These are phyloP conservation scores for Maudiozyma saulgeensis DNA, from an alignment of 805 yeast genomes.

Conservation along the genomic window DNA sequence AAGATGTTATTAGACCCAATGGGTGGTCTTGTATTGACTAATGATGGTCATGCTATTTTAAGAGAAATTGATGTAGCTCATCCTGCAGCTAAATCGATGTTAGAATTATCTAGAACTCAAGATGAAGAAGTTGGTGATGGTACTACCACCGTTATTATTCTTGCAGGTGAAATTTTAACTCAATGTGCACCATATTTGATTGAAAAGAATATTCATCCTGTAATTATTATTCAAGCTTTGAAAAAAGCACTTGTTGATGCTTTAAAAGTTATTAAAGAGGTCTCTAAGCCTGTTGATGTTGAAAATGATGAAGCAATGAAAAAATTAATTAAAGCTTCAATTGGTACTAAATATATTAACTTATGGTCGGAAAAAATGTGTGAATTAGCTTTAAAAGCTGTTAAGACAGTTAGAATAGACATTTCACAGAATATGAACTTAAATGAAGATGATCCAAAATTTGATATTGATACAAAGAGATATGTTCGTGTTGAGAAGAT, in stretches of 20 bases:
- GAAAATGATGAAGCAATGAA: slow-evolving; percentile 81
- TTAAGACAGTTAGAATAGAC: slow-evolving; percentile 65
- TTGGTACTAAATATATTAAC: slow-evolving; percentile 90
- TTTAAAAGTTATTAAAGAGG: slow-evolving; percentile 71
- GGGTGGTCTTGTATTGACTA: slow-evolving; percentile 92
- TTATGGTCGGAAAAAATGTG: slow-evolving; percentile 93
- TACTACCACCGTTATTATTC: slow-evolving; percentile 90
- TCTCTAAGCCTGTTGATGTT: slow-evolving; percentile 75
- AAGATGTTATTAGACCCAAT: slow-evolving; percentile 93
- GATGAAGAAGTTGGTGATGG: slow-evolving; percentile 99
- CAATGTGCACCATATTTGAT: slow-evolving; percentile 84
- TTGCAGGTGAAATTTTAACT: slow-evolving; percentile 94
- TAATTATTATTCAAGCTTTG: slow-evolving; percentile 86
- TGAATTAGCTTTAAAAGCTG: slow-evolving; percentile 75
- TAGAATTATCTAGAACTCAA: slow-evolving; percentile 91
- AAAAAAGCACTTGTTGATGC: slow-evolving; percentile 89
- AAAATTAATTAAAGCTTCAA: slow-evolving; percentile 76
- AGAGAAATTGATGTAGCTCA: slow-evolving; percentile 96
- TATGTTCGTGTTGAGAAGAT: slow-evolving; percentile 90
- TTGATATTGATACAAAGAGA: slow-evolving; percentile 87
- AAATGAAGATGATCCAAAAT: slow-evolving; percentile 41
- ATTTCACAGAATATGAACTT: slow-evolving; percentile 26
- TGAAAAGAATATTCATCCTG: slow-evolving; percentile 95
- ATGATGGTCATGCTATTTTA: slow-evolving; percentile 96
- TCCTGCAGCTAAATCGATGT: slow-evolving; percentile 98